Evolutionary conservation across 1,139 yeast genomes (phyloP), one percentile per base, ranked within the genome.

Genomic region (Geotrichum cucujoidarum): DNA sequence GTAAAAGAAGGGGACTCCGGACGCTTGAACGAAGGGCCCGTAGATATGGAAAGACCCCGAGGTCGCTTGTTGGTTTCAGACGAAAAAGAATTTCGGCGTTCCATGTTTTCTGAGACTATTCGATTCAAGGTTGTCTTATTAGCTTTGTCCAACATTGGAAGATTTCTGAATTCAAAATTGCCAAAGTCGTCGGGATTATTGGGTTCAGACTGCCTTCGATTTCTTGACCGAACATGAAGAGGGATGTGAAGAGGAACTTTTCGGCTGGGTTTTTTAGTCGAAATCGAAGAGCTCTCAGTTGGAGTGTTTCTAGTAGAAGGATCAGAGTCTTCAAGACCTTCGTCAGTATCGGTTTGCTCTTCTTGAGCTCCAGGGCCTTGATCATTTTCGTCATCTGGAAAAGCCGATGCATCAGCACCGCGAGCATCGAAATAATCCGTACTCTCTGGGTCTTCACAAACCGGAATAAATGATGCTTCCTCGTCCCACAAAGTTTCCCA

Each of bases 371-470:
- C 22, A 10, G 35, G 29, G 20, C 38, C 25, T 37, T 33, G 37
- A 40, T 47, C 50, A 24, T 24, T 10, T 24, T 6, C 10, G n/a
- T n/a, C n/a, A n/a, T 33, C 53, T 10, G 57, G 58, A 45, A 63
- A 62, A 40, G 56, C 62, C 38, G 57, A 58, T 60, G 61, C 59
- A n/a, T 59, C 62, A 0, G 97, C 97, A 5, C 98, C 98, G 56
- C 98, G 78, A 7, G 77, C 61, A 60, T 92, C 98, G 65, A 92
- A 92, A 61, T 92, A 92, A 50, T 89, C 95, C 0, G 97, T 90
- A 49, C 82, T 81, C 59, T 86, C 95, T 0, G 96, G 95, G 57
- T 87, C 77, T 16, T 83, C 88, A 13, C 78, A 68, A 5, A 70
- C 69, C 0, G 99, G 99, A 6, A 89, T 81, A 68, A 92, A 94